Evolutionary conservation across 192 early-diverging fungal genomes (phyloP), one percentile per base, ranked within the genome.

Genomic region (Cetraspora pellucida): DNA sequence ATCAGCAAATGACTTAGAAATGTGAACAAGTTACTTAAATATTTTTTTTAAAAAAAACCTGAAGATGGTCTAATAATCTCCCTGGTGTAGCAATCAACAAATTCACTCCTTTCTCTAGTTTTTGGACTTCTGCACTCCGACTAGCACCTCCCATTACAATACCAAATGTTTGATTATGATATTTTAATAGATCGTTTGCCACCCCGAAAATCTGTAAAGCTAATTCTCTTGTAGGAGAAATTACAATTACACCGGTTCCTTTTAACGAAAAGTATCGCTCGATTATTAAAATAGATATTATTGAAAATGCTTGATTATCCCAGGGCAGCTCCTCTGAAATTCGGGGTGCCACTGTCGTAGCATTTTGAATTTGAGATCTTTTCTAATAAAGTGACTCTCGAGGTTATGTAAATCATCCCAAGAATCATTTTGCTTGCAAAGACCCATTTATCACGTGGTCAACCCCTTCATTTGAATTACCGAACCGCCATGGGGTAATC

Each of bases 121-220:
- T 97, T 54, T 97, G 95, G 11, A 93, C 95, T 86, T 99, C 97
- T 44, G 95, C 96, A 77, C 93, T 93, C 78, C 97, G 89, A 83
- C 97, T 97, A 16, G 97, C 96, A 46, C 98, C 98, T 61, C 98
- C 98, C 89, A 98, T 98, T 46, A 98, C 93, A 78, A 99, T 94
- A 61, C 98, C 98, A 81, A 96, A 98, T 11, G 98, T 99, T 80
- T 98, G 95, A 66, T 93, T 90, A 81, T 99, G 98, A 86, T 93
- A 91, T 82, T 94, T 93, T 77, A 96, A 81, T 65, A 99, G 87
- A 49, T 99, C 96, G 72, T 96, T 96, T 25, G 95, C 96, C 25
- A 99, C 98, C 14, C 98, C 97, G 87, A 97, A 96, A 79, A 98
- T 98, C 83, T 99, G 98, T 72, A 99, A 87, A 31, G 98, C 98